Evolutionary conservation across 129 eudicot species (phyloP), one percentile per base, ranked within the genome.

Genomic region (Centella asiatica): DNA sequence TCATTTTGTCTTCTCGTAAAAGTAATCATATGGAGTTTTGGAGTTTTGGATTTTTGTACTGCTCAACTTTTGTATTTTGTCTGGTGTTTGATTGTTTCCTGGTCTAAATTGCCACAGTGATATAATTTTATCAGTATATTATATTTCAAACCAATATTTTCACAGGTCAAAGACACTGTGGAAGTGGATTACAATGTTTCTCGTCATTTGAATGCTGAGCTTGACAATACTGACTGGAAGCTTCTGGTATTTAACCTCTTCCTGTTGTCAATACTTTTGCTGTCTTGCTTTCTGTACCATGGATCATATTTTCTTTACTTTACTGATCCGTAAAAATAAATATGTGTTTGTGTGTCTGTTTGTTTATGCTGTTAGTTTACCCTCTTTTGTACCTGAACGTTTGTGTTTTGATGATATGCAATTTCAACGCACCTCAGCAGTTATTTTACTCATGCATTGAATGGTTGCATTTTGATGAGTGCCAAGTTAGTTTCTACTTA

Each of bases 181-280:
- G 81, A 83, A 83, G 98, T 90, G 72, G 98, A 90, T 81, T 73
- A 84, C 76, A 90, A 90, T 69, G 98, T 90, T 54, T 79, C 95
- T 77, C 84, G 98, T 73, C 98, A 90, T 77, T 70, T 90, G 69
- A 51, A 60, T 25, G 51, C 61, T 62, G 98, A 90, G 62, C 95
- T 90, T 66, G 39, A 48, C 69, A 63, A 45, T 47, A 72, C 63
- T 14, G 98, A 90, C 66, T 87, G 95, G 95, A 78, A 87, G 85
- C 95, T 90, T 68, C 68, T 90, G 94, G 98, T 90, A 75, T 61
- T 24, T 28, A 32, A 56, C 44, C 25, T 20, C 2, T 31, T 56
- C 4, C 24, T n/a, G 0, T 29, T 56, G 6, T 56, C 22, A n/a
- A 0, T 28, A 52, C 31, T 31, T 28, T 55, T 29, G 40, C 29